A percentile compares a stretch with the other conserved stretches of the same genome.
phyloP scores from a whole-genome alignment of 805 yeast species.

The Kodamaea kaohsiungensis region DNA sequence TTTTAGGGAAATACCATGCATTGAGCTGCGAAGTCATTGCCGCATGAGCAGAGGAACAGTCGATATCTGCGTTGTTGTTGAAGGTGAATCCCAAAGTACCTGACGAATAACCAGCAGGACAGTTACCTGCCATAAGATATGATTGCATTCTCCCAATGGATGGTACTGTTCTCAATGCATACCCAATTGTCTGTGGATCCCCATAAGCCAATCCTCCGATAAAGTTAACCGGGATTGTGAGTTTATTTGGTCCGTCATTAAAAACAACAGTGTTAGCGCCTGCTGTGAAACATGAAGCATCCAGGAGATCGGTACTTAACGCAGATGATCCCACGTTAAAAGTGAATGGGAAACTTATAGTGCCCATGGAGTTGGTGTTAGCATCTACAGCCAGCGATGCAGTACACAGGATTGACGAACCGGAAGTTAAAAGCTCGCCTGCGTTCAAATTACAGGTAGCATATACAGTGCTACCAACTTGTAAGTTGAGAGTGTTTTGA shows the following conservation, averaged over 20 bases:
- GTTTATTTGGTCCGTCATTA: slow-evolving; percentile 13
- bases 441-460: slow-evolving; percentile 24
- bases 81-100: slow-evolving; percentile 25
- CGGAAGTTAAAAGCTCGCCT: slow-evolving; percentile 11
- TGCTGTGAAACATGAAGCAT: slow-evolving; percentile 17
- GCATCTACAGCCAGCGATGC: slow-evolving; percentile 6
- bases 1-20: slow-evolving; percentile 20
- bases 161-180: slow-evolving; percentile 12
- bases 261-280: slow-evolving; percentile 24
- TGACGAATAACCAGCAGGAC: slow-evolving; percentile 20
- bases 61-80: slow-evolving; percentile 13
- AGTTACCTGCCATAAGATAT: slow-evolving; percentile 14
- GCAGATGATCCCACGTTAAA: slow-evolving; percentile 18
- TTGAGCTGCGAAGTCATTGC: slow-evolving; percentile 22
- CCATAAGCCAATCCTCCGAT: not conserved
- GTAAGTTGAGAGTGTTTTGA: slow-evolving; percentile 9
- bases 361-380: slow-evolving; percentile 7
- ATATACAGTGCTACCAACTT: slow-evolving; percentile 12
- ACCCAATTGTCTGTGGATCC: not conserved
- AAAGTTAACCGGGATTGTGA: slow-evolving; percentile 10
- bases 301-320: slow-evolving; percentile 15
- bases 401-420: slow-evolving; percentile 13
- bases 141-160: slow-evolving; percentile 9
- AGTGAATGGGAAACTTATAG: slow-evolving; percentile 20
- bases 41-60: slow-evolving; percentile 22